Base-by-base conservation (phyloP, 345 rosid species). In the Pistacia atlantica region DNA sequence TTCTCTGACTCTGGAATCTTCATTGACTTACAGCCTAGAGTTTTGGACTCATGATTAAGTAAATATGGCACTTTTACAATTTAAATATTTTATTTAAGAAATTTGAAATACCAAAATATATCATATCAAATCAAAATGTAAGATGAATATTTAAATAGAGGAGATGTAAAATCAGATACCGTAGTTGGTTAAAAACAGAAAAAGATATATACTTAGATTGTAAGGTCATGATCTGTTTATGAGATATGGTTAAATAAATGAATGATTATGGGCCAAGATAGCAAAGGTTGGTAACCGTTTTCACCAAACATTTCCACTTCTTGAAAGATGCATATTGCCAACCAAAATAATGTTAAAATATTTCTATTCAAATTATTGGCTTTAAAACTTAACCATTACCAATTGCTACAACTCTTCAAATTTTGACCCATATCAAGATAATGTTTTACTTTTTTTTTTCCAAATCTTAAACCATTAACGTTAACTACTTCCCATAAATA, bases 251-350 rank as follows among this genome's bases (percentile, higher is more conserved):
- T 76, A 72, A 67, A 42, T 13, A 54, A 54, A 54, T 67, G n/a
- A 6, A 48, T 49, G 31, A 73, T 73, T 13, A 62, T 67, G 49
- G 54, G 0, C 64, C 8, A 13, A 11, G 9, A 59, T 4, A 18
- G 38, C 33, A 20, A 28, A 49, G 68, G 76, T 82, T 65, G 89
- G 84, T 71, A 67, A 78, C 85, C 80, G 79, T 83, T 80, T 78
- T 67, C 89, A 86, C 81, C 87, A 10, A 82, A 81, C 80, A 17
- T 22, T 75, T 52, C 80, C 80, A 17, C 64, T 49, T 14, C 54
- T 25, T 71, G 84, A 82, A 63, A 71, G 80, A 3, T 58, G 70
- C 75, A 7, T 7, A 1, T 42, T 17, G 84, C 89, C 87, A 63
- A 82, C 75, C 83, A 3, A 16, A 4, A 8, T 7, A 42, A 5